Conservation (phyloP, 768 basidiomycete species). For the Serendipita sp. region DNA sequence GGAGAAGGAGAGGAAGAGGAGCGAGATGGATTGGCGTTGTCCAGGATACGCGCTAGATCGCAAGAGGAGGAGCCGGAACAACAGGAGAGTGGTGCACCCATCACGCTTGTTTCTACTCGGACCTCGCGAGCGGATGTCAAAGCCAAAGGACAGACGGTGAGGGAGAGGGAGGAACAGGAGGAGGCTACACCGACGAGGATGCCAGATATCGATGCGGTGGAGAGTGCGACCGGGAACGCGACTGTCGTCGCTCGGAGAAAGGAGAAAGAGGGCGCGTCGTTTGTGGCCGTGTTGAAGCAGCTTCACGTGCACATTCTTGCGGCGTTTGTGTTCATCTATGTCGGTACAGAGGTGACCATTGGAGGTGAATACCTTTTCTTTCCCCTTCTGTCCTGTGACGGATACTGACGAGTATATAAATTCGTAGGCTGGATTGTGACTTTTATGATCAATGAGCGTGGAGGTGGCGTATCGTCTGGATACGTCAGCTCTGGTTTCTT, state of each 20-base stretch:
- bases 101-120: too few species aligned
- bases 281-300: background rate
- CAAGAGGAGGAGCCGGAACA: too few species aligned
- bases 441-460: constrained; percentile 14
- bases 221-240: background rate
- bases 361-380: constrained; percentile 14
- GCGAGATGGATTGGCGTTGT: background rate
- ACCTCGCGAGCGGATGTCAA: too few species aligned
- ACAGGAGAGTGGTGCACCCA: too few species aligned
- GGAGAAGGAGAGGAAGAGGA: too few species aligned
- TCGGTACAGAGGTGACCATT: constrained; percentile 24
- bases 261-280: background rate
- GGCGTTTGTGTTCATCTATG: constrained; percentile 23
- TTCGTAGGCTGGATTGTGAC: constrained; percentile 19
- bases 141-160: too few species aligned
- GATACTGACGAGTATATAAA: background rate
- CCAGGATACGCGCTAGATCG: background rate
- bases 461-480: constrained; percentile 15
- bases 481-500: constrained; percentile 25
- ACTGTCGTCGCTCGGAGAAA: background rate
- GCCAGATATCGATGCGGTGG: background rate
- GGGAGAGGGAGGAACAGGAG: too few species aligned
- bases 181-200: background rate
- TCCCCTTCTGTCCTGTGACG: background rate
- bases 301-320: constrained; percentile 19